Evolutionary conservation across 192 early-diverging fungal species (phyloP).

Genomic region (Coemansia sp.): DNA sequence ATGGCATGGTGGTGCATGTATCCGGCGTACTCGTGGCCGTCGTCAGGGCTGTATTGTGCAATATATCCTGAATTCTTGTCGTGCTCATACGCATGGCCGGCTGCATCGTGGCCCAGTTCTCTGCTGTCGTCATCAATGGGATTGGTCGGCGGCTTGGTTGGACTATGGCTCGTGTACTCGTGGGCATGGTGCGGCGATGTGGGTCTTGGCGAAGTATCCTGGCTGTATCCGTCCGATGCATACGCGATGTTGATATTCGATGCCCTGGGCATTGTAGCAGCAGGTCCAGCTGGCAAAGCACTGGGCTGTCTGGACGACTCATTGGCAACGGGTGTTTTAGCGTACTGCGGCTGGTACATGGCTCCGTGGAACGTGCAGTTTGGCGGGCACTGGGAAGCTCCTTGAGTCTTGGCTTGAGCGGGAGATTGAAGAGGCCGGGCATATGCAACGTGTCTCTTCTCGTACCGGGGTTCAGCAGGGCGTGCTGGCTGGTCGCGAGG

Average conservation of each 20-base stretch:
- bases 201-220: slow-evolving; percentile 6
- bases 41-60: neutral
- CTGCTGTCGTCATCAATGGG: slow-evolving; percentile 3
- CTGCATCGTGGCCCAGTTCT: neutral
- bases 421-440: neutral
- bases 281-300: too few relatives aligned
- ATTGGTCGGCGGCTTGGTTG: neutral
- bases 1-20: neutral
- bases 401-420: neutral
- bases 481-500: neutral
- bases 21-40: neutral
- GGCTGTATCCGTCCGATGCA: slow-evolving; percentile 4
- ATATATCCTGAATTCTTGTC: neutral
- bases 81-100: neutral
- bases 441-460: neutral
- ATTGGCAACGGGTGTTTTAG: neutral
- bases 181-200: neutral
- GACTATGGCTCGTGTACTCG: neutral
- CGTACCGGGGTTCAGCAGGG: neutral
- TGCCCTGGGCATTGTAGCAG: neutral
- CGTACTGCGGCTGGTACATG: neutral
- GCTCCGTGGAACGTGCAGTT: slow-evolving; percentile 3
- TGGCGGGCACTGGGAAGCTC: slow-evolving; percentile 5
- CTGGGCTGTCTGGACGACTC: neutral
- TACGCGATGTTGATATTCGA: neutral